Evolutionary conservation across 225 moss, liverwort and hornwort species (phyloP), one percentile per base, ranked within the genome.

Genomic region (Pseudoscleropodium purum): DNA sequence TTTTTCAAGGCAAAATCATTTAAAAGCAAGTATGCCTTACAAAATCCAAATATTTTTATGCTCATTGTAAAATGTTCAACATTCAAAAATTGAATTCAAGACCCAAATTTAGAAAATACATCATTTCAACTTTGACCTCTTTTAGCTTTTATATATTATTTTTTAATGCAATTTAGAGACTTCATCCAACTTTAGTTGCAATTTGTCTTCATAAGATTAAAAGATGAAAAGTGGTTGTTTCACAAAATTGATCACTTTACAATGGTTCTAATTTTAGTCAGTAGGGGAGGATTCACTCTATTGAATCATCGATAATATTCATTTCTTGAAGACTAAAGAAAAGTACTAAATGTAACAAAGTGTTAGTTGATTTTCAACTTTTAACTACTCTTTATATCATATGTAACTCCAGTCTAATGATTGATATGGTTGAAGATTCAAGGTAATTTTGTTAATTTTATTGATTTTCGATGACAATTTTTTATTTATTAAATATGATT

Each of bases 81-180:
- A 72, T 43, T 0, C 0, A 2, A 2, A 41, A 43, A 9, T 73
- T 41, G 5, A 74, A 45, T 74, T 45, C 3, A 9, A 3, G 2
- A 5, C 0, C 18, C 6, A 74, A 29, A 45, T 45, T 72, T 74
- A 74, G 18, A 45, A 74, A 6, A 45, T 3, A 29, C 1, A 5
- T 74, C 17, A 17, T 72, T 72, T 41, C 15, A 43, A 29, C 29
- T 74, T 26, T 7, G 5, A 72, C 41, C 5, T 25, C 25, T 25
- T 25, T 15, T 39, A 26, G 41, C 70, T 39, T 45, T 43, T 73
- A 9, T 10, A 45, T 73, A 17, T 43, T 29, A 16, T 3, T 17
- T 45, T 73, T 73, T 5, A 29, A 73, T 73, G 43, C 3, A 9
- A 17, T 29, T 74, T 0, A 17, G 45, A 4, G 2, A 45, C 17